Evolutionary conservation across 345 rosid species (phyloP), one percentile per base, ranked within the genome.

Genomic region (Toxicodendron radicans): DNA sequence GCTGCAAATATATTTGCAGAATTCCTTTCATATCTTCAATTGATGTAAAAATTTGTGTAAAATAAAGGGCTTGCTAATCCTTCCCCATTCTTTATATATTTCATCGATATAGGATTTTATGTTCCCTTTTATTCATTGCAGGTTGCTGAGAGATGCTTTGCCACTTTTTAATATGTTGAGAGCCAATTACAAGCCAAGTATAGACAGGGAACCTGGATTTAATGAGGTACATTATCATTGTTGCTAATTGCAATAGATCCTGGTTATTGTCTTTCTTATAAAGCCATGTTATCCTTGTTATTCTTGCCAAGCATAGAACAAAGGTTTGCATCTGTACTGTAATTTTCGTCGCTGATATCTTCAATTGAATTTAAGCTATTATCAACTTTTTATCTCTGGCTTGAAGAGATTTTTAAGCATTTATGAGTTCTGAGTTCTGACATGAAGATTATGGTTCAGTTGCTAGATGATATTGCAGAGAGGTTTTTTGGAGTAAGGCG

Each of bases 101-200:
- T 62, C 24, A 21, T 8, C 16, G 33, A 43, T 10, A 32, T 17
- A 17, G 17, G 27, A 20, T 49, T 24, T 1, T 7, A 48, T 16
- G n/a, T 13, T 41, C 6, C 10, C 58, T 43, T 20, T 27, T 66
- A 6, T 43, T 57, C 7, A 4, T 32, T 75, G 78, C 92, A 96
- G 98, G 82, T 71, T 96, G 87, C 83, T 87, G 86, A 92, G 95
- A 85, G 98, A 92, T 79, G 96, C 99, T n/a, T 79, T 90, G 68
- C 98, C 97, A 11, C 95, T 95, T 72, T 95, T 95, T 85, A 90
- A 86, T 60, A 89, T 88, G 97, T 76, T 93, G 86, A 90, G 92
- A 83, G 83, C 73, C 58, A 88, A 80, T 71, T 95, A 77, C 84
- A 93, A 82, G 84, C 48, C 93, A 20, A 80, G 90, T 76, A 75